These are phyloP conservation scores for Colletotrichum incanum DNA, from an alignment of 2,329 filamentous ascomycete genomes.

Conservation along the genomic window DNA sequence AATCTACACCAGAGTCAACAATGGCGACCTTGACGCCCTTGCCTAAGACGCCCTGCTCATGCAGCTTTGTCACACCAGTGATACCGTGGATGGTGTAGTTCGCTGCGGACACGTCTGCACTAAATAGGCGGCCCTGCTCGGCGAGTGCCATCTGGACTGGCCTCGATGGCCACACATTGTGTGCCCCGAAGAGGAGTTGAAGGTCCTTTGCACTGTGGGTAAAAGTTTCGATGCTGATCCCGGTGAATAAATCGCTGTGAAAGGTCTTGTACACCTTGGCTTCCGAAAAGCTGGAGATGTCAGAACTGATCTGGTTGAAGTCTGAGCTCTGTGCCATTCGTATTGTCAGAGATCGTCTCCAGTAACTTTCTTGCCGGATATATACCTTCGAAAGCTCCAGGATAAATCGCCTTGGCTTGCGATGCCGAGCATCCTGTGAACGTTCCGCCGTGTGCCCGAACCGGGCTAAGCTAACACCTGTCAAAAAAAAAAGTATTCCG, in stretches of 20 bases:
- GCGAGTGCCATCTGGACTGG: conserved; percentile 20
- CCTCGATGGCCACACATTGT: conserved; percentile 41
- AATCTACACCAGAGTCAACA: conserved; percentile 59
- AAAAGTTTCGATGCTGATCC: conserved; percentile 35
- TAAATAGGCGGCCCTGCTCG: conserved; percentile 3
- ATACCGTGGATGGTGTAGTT: conserved; percentile 57
- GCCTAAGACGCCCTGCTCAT: conserved; percentile 55
- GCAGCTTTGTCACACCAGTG: conserved; percentile 58
- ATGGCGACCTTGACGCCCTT: conserved; percentile 57
- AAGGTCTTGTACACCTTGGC: conserved; percentile 35
- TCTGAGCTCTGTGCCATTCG: conserved; percentile 10
- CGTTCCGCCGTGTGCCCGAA: background rate
- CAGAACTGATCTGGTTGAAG: conserved; percentile 6
- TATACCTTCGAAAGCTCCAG: conserved; percentile 33
- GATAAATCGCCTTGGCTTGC: conserved; percentile 33
- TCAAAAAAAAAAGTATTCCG: conserved; percentile 4
- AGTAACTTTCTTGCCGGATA: background rate
- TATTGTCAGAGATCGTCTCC: background rate
- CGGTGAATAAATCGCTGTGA: conserved; percentile 36
- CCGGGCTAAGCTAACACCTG: background rate
- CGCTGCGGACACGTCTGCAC: background rate
- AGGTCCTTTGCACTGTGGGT: conserved; percentile 23
- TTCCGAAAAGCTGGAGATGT: background rate
- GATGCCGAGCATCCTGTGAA: background rate
- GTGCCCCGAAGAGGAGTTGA: conserved; percentile 17